A percentile compares a stretch with the other conserved stretches of the same genome.
phyloP scores from a whole-genome alignment of 1,284 basidiomycete species.

The Papiliotrema fonsecae region DNA sequence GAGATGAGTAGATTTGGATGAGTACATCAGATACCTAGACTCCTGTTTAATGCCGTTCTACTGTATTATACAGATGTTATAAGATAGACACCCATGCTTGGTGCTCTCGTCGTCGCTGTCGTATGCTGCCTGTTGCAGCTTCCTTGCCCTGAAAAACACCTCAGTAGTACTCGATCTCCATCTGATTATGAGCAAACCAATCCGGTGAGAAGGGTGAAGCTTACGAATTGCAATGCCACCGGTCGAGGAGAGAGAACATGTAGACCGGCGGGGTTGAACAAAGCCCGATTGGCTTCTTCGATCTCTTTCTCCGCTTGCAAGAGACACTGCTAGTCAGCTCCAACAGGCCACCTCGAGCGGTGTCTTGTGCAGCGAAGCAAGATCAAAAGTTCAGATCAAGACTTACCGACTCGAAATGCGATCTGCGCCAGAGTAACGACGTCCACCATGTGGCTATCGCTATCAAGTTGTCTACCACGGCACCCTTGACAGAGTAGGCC shows the following conservation, averaged over 20 bases:
- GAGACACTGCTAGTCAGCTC: conserved; percentile 41
- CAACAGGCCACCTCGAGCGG: background rate
- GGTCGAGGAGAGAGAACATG: conserved; percentile 49
- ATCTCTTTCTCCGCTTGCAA: conserved; percentile 39
- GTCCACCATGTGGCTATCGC: conserved; percentile 49
- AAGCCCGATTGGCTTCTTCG: conserved; percentile 38
- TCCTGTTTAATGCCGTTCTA: too few relatives aligned
- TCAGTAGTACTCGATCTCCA: conserved; percentile 46
- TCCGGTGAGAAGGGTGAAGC: conserved; percentile 8
- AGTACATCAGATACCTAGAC: too few relatives aligned
- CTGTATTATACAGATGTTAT: too few relatives aligned
- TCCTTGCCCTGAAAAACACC: too few relatives aligned
- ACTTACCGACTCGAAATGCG: conserved; percentile 50
- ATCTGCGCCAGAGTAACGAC: conserved; percentile 42
- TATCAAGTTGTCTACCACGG: conserved; percentile 48
- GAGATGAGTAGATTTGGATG: background rate
- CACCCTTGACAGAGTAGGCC: conserved; percentile 46
- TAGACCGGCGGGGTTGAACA: conserved; percentile 50
- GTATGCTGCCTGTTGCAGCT: too few relatives aligned
- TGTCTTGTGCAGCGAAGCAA: background rate
- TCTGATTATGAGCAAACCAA: conserved; percentile 12
- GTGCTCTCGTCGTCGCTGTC: too few relatives aligned
- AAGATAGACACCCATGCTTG: too few relatives aligned
- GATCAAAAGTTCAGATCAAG: too few relatives aligned
- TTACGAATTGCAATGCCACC: conserved; percentile 52